Conservation (phyloP, 2,329 filamentous ascomycete genomes). For the Helminthosporium solani region DNA sequence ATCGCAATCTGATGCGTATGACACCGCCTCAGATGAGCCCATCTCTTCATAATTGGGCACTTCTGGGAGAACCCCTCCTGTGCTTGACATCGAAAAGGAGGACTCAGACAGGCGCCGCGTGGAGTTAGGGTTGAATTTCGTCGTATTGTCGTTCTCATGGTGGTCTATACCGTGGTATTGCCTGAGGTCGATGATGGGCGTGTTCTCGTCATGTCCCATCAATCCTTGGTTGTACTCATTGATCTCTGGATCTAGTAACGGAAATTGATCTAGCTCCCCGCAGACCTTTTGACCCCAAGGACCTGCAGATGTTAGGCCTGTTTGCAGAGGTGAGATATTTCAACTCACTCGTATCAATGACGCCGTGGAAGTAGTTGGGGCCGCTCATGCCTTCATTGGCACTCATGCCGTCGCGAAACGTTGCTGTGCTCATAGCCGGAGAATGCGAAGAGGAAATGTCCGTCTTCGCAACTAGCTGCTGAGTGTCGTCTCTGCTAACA, state of each 20-base stretch:
- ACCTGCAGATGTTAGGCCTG: constrained; percentile 31
- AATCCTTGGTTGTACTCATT: constrained; percentile 40
- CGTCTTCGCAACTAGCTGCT: constrained; percentile 26
- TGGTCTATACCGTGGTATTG: constrained; percentile 38
- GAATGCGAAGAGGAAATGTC: constrained; percentile 26
- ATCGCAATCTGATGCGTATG: constrained; percentile 61
- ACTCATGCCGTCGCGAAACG: constrained; percentile 25
- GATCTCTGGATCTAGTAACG: constrained; percentile 42
- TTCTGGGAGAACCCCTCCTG: constrained; percentile 61
- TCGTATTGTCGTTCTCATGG: constrained; percentile 31
- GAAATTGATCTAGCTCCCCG: constrained; percentile 41
- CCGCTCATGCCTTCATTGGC: constrained; percentile 20
- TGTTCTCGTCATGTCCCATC: constrained; percentile 43
- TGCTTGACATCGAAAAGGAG: constrained; percentile 70
- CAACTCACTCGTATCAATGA: constrained; percentile 43
- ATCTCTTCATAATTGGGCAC: constrained; percentile 72
- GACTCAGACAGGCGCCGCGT: constrained; percentile 69
- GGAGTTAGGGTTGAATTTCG: constrained; percentile 48
- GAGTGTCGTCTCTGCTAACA: constrained; percentile 27
- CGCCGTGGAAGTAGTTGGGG: constrained; percentile 37
- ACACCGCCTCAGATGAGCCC: constrained; percentile 67
- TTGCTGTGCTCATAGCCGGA: constrained; percentile 21
- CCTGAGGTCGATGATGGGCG: constrained; percentile 43
- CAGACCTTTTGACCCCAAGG: constrained; percentile 44
- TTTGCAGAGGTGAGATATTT: background rate